Evolutionary conservation across 176 grass and related monocot genomes (phyloP).

Genomic region (Zizania latifolia): DNA sequence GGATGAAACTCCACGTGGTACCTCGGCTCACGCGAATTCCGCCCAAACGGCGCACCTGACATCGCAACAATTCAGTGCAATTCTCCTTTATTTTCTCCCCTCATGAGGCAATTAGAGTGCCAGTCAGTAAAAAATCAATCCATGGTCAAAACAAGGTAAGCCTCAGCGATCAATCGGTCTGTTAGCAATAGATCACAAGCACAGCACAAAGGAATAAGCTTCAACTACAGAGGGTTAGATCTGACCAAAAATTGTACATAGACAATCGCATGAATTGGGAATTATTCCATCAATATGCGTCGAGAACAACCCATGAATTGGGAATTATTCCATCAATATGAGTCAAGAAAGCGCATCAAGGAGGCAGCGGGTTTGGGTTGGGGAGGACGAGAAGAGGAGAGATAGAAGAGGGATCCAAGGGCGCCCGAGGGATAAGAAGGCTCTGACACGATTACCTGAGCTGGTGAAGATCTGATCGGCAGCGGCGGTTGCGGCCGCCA

Average conservation of each 20-base stretch:
- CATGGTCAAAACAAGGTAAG: background rate
- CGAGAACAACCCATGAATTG: no score
- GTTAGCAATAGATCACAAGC: background rate
- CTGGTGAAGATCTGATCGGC: constrained; percentile 54
- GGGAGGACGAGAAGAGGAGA: no score
- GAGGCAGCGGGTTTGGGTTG: background rate
- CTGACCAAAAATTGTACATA: background rate
- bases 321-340: background rate
- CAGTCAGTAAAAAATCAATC: background rate
- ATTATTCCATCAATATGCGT: background rate
- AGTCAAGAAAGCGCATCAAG: background rate
- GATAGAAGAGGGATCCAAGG: background rate
- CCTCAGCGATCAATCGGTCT: background rate
- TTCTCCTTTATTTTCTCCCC: background rate
- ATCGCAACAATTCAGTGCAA: background rate
- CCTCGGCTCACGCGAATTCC: constrained; percentile 30
- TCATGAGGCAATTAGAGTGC: background rate
- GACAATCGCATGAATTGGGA: no score
- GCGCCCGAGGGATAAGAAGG: background rate
- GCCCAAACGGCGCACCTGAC: constrained; percentile 36
- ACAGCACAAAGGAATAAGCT: background rate
- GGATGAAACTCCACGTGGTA: constrained; percentile 38
- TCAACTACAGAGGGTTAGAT: background rate
- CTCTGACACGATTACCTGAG: constrained; percentile 23
- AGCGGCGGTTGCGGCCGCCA: background rate